phyloP scores from a whole-genome alignment of 108 stramenopile species.

The Fragilariopsis cylindrus region DNA sequence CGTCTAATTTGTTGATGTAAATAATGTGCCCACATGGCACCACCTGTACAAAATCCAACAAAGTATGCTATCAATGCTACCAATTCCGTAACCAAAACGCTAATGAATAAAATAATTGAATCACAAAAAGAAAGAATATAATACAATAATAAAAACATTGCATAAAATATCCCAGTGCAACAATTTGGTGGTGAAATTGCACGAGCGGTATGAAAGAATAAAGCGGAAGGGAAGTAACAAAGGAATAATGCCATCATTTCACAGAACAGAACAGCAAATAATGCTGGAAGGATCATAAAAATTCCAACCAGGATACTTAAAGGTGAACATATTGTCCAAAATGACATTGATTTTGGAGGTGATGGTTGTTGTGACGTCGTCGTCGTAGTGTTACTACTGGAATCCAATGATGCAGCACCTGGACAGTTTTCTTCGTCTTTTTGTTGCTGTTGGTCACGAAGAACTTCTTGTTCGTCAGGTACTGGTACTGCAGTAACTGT shows the following conservation, averaged over 20 bases:
- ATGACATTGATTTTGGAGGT: slow-evolving; percentile 3
- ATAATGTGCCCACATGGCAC: slow-evolving; percentile 14
- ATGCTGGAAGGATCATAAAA: not conserved
- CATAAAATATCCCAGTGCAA: slow-evolving; percentile 27
- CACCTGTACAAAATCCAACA: slow-evolving; percentile 21
- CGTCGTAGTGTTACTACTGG: not conserved
- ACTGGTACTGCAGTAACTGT: slow-evolving; percentile 18
- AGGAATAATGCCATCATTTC: slow-evolving; percentile 5
- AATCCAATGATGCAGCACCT: no score
- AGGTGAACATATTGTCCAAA: slow-evolving; percentile 12
- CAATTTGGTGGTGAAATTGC: slow-evolving; percentile 15
- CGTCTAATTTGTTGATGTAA: slow-evolving; percentile 28
- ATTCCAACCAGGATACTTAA: not conserved
- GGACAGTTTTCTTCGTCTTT: not conserved
- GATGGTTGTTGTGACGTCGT: not conserved
- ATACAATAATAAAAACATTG: slow-evolving; percentile 17
- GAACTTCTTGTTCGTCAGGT: not conserved
- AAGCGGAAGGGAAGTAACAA: slow-evolving; percentile 8
- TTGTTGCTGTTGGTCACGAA: not conserved
- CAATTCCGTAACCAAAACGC: slow-evolving; percentile 18
- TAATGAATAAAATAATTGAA: slow-evolving; percentile 16
- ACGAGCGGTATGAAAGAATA: slow-evolving; percentile 12
- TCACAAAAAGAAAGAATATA: slow-evolving; percentile 11
- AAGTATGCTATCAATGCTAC: slow-evolving; percentile 5
- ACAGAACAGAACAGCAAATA: slow-evolving; percentile 6